Conservation (phyloP, 2,329 filamentous ascomycete species). For the Epichloe festucae region DNA sequence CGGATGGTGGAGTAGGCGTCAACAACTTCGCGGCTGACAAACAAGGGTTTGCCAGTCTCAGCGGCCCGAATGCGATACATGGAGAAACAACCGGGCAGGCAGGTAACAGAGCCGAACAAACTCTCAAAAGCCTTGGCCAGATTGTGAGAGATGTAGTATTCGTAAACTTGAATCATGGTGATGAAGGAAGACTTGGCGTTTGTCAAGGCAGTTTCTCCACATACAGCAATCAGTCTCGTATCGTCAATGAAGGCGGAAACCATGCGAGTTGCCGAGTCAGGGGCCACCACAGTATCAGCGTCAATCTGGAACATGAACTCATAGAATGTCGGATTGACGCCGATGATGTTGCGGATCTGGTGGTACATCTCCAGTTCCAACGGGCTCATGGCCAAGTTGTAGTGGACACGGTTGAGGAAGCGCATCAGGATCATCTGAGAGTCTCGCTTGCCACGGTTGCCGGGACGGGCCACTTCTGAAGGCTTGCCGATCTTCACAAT, state of each 20-base stretch:
- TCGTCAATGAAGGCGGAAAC: conserved; percentile 84
- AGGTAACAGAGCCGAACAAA: conserved; percentile 93
- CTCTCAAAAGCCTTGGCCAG: conserved; percentile 94
- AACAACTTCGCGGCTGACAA: conserved; percentile 86
- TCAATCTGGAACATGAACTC: conserved; percentile 95
- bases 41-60: conserved; percentile 88
- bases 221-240: conserved; percentile 83
- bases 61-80: conserved; percentile 97
- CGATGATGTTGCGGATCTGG: conserved; percentile 96
- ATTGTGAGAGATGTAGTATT: conserved; percentile 99
- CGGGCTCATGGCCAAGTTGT: conserved; percentile 91
- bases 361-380: conserved; percentile 97
- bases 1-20: conserved; percentile 83
- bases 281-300: conserved; percentile 86
- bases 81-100: conserved; percentile 94
- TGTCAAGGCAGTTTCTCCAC: conserved; percentile 84
- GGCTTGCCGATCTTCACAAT: conserved; percentile 97
- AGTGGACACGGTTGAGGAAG: conserved; percentile 97
- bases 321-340: conserved; percentile 96
- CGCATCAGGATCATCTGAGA: conserved; percentile 98
- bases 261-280: conserved; percentile 83
- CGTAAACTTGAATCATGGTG: conserved; percentile 99
- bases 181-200: conserved; percentile 89
- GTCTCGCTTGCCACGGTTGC: conserved; percentile 98
- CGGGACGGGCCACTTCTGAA: conserved; percentile 85